These are phyloP conservation scores for Aspergillus nomiae DNA, from an alignment of 2,329 filamentous ascomycete species.

Conservation along the genomic window DNA sequence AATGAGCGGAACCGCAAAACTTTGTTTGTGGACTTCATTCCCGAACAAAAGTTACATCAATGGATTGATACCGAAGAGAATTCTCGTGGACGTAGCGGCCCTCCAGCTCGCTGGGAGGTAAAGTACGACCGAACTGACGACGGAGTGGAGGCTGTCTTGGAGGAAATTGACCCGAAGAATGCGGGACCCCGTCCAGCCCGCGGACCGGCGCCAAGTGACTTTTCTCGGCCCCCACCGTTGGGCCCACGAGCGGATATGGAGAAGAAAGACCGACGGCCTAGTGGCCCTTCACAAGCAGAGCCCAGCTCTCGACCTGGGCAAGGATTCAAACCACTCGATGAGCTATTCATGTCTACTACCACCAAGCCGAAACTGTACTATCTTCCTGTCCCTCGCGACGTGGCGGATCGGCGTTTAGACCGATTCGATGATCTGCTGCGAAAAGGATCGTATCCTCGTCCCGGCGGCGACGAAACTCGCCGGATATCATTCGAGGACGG, in stretches of 20 bases:
- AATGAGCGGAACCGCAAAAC: slow-evolving; percentile 81
- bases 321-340: slow-evolving; percentile 60
- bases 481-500: slow-evolving; percentile 73
- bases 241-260: slow-evolving; percentile 28
- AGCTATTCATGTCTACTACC: slow-evolving; percentile 61
- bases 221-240: slow-evolving; percentile 25
- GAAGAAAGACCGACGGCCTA: slow-evolving; percentile 30
- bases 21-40: slow-evolving; percentile 88
- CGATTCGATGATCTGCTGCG: slow-evolving; percentile 52
- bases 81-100: slow-evolving; percentile 43
- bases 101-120: slow-evolving; percentile 68
- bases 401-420: slow-evolving; percentile 67
- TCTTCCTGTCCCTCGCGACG: slow-evolving; percentile 64
- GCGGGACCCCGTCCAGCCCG: slow-evolving; percentile 19
- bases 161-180: slow-evolving; percentile 45
- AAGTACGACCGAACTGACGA: slow-evolving; percentile 63
- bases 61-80: slow-evolving; percentile 74
- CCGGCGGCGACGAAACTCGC: slow-evolving; percentile 59
- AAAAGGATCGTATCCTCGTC: slow-evolving; percentile 39
- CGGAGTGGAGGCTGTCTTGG: slow-evolving; percentile 60
- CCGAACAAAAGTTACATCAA: slow-evolving; percentile 67
- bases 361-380: slow-evolving; percentile 68
- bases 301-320: slow-evolving; percentile 32
- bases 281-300: slow-evolving; percentile 18
- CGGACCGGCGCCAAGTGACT: slow-evolving; percentile 16